Base-by-base conservation (phyloP, 306 rosid species). In the Quercus suber region DNA sequence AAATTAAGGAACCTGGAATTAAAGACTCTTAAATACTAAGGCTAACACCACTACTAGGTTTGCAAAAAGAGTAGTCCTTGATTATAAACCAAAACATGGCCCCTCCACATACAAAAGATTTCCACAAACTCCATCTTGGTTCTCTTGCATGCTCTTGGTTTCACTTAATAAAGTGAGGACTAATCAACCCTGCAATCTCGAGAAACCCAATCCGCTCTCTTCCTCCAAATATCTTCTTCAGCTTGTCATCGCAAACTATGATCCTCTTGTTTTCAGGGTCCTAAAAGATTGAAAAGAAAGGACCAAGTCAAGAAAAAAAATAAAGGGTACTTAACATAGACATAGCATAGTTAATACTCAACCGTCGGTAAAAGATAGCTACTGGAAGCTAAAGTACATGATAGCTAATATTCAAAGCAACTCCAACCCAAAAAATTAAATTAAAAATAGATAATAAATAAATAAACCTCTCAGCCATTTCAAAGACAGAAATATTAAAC, bases 201-300 rank as follows among this genome's bases (percentile, higher is more conserved):
- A 92, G 95, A 89, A 94, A 92, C 31, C 92, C 93, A 76, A 94
- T 89, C 30, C 79, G 84, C 55, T 94, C 99, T 82, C 69, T 88
- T 59, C 88, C 98, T 1, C 81, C 89, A 73, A 94, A 94, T 80
- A 92, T 84, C 84, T 87, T 87, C 97, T 92, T 94, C 87, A 92
- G 97, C 91, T 92, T 94, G 79, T 92, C 97, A 72, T 94, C 97
- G 63, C 97, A 94, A 9, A 81, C 55, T 41, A 94, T 91, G 63
- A 83, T 77, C 88, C 9, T 94, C 89, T 91, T 94, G 95, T 94
- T 87, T 64, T 84, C 83, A 3, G 97, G 97, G 79, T 92, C 90
- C 97, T 94, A 19, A 5, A 78, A 73, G 43, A 80, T 76, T 74
- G 30, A 55, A 12, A 82, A 60, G 51, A 49, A 69, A 28, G 37